Evolutionary conservation across 306 rosid species (phyloP).

Genomic region (Mimosa bimucronata): DNA sequence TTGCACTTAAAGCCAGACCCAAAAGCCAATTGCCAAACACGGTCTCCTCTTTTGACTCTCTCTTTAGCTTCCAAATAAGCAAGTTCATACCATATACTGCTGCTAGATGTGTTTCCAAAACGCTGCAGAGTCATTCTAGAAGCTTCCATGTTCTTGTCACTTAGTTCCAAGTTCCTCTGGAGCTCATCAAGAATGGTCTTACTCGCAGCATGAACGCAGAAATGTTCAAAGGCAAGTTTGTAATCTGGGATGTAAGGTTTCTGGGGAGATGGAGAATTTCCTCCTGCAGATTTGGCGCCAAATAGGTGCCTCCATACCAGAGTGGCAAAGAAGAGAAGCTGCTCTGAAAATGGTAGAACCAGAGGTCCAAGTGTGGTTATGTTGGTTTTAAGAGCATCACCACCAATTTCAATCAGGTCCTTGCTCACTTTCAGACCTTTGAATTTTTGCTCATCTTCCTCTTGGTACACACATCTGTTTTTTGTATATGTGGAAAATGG

Average conservation of each 20-base stretch:
- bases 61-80: conserved; percentile 94
- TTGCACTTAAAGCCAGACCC: conserved; percentile 98
- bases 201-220: conserved; percentile 93
- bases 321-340: conserved; percentile 78
- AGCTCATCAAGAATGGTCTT: conserved; percentile 81
- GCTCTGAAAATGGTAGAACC: conserved; percentile 91
- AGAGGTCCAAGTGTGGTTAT: conserved; percentile 94
- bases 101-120: conserved; percentile 95
- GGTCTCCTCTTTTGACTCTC: conserved; percentile 78
- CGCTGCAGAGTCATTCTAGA: conserved; percentile 88
- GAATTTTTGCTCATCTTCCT: conserved; percentile 80
- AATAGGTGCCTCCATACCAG: conserved; percentile 77
- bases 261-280: conserved; percentile 38
- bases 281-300: conserved; percentile 46
- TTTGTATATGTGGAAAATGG: background rate
- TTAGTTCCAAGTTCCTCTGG: conserved; percentile 83
- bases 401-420: conserved; percentile 87
- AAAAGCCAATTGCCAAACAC: conserved; percentile 92
- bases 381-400: conserved; percentile 97
- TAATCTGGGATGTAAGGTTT: conserved; percentile 95
- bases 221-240: conserved; percentile 93
- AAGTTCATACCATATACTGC: conserved; percentile 94
- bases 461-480: conserved; percentile 90
- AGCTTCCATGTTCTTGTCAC: conserved; percentile 83
- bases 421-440: conserved; percentile 91